A percentile compares a stretch with the other conserved stretches of the same genome.
phyloP scores from a whole-genome alignment of 2,329 filamentous ascomycete genomes.

The Ophiosphaerella narmari region DNA sequence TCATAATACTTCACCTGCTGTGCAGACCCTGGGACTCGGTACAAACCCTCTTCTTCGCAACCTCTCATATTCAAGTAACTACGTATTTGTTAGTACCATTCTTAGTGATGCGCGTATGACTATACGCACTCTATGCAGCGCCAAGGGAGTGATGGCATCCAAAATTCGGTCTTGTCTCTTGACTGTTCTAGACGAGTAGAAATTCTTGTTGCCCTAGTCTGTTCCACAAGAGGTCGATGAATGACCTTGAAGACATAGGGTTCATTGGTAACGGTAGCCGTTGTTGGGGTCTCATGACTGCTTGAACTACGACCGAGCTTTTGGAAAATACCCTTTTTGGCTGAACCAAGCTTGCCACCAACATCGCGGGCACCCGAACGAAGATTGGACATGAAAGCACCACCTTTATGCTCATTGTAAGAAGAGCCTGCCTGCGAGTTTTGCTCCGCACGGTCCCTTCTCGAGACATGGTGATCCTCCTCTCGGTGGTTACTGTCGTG shows the following conservation, averaged over 20 bases:
- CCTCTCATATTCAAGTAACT: conserved; percentile 92
- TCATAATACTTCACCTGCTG: conserved; percentile 94
- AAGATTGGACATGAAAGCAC: conserved; percentile 72
- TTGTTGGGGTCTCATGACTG: conserved; percentile 68
- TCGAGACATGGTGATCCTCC: conserved; percentile 26
- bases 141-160: conserved; percentile 97
- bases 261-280: conserved; percentile 72
- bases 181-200: conserved; percentile 87
- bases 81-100: conserved; percentile 16
- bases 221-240: conserved; percentile 82
- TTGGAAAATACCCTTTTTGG: conserved; percentile 81
- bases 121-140: conserved; percentile 80
- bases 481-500: conserved; percentile 44
- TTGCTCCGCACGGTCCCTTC: conserved; percentile 39
- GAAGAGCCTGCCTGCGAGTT: conserved; percentile 52
- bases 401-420: conserved; percentile 63
- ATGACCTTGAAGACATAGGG: conserved; percentile 85
- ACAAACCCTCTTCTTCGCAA: conserved; percentile 90
- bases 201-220: conserved; percentile 88
- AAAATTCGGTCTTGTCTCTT: conserved; percentile 94
- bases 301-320: conserved; percentile 74
- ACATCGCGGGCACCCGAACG: conserved; percentile 74
- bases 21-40: conserved; percentile 87
- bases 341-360: conserved; percentile 70
- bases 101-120: background rate